Evolutionary conservation across 2,329 filamentous ascomycete genomes (phyloP).

Genomic region (Capronia americana): DNA sequence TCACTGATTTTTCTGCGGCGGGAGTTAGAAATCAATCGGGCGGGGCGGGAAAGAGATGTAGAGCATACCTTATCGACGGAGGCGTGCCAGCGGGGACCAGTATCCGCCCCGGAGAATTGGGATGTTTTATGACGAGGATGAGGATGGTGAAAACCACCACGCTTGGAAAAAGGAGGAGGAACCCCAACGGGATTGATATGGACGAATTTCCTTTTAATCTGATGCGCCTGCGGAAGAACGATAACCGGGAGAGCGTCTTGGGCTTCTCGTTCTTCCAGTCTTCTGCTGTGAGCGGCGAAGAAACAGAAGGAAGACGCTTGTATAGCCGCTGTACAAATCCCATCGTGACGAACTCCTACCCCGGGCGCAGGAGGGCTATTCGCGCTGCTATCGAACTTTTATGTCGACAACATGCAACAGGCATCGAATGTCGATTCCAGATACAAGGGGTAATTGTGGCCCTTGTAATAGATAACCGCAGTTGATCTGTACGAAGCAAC

Average conservation of each 20-base stretch:
- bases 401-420: conserved; percentile 29
- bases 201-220: conserved; percentile 89
- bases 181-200: conserved; percentile 88
- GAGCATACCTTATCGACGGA: conserved; percentile 80
- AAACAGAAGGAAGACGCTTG: conserved; percentile 58
- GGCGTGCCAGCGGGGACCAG: conserved; percentile 87
- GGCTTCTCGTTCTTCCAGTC: conserved; percentile 55
- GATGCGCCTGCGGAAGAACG: conserved; percentile 85
- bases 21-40: conserved; percentile 18
- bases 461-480: not conserved
- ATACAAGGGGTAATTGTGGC: not conserved
- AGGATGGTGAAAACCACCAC: conserved; percentile 91
- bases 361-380: conserved; percentile 24
- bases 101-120: conserved; percentile 79
- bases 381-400: conserved; percentile 27
- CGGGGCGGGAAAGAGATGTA: conserved; percentile 26
- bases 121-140: conserved; percentile 86
- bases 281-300: conserved; percentile 53
- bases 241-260: conserved; percentile 60
- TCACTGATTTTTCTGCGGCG: conserved; percentile 86
- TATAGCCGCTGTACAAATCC: conserved; percentile 60
- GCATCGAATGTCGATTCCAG: conserved; percentile 16
- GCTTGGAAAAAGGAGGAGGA: conserved; percentile 90
- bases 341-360: conserved; percentile 46
- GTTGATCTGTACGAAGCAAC: not conserved